Conservation (phyloP, 306 rosid species). For the Pyrus betulifolia region DNA sequence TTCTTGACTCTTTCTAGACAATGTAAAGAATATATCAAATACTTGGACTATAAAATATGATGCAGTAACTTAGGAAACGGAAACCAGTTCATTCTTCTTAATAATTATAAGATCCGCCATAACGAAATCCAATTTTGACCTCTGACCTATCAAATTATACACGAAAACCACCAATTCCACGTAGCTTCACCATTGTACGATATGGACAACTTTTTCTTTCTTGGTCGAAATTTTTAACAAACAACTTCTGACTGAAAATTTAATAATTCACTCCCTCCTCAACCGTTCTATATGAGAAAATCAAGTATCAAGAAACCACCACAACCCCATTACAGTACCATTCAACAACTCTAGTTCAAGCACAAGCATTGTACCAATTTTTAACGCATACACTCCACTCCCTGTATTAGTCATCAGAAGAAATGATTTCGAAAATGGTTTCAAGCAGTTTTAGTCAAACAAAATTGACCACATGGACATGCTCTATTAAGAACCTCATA, state of each 20-base stretch:
- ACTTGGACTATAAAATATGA: not conserved
- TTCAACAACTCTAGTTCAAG: not conserved
- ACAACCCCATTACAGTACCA: not conserved
- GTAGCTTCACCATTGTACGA: not conserved
- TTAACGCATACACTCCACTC: not conserved
- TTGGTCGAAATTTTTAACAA: not conserved
- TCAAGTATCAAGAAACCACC: not conserved
- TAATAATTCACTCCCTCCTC: not conserved
- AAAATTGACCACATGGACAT: too few relatives aligned
- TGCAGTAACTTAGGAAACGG: not conserved
- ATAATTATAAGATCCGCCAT: not conserved
- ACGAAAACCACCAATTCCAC: not conserved
- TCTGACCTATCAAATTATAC: not conserved
- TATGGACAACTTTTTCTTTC: not conserved
- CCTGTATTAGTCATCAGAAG: not conserved
- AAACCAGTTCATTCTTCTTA: not conserved
- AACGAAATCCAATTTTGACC: not conserved
- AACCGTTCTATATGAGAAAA: not conserved
- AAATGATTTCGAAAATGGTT: not conserved
- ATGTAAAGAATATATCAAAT: conserved; percentile 30
- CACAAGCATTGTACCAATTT: not conserved
- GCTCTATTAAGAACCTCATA: too few relatives aligned
- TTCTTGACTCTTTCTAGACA: conserved; percentile 77
- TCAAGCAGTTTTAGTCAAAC: not conserved
- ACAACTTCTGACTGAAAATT: not conserved